These are phyloP conservation scores for Kalmanozyma brasiliensis DNA, from an alignment of 1,284 basidiomycete species.

Conservation along the genomic window DNA sequence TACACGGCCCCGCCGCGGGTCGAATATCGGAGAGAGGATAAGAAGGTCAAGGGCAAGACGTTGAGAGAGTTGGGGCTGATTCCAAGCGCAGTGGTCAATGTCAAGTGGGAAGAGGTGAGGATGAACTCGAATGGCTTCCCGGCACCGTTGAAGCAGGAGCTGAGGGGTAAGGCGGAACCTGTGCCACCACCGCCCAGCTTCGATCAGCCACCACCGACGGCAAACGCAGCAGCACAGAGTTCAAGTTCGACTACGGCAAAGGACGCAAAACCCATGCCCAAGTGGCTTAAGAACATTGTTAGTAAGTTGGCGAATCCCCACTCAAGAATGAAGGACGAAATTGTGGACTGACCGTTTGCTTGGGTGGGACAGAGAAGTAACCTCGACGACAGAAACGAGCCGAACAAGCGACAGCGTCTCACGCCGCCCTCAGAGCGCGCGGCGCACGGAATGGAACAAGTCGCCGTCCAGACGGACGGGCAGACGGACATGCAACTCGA, in stretches of 20 bases:
- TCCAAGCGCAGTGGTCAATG: conserved; percentile 79
- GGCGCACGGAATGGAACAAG: too few species aligned
- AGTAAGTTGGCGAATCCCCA: conserved; percentile 27
- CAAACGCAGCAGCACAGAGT: background rate
- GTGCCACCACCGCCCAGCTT: conserved; percentile 8
- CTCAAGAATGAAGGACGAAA: background rate
- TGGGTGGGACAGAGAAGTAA: conserved; percentile 13
- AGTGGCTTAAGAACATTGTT: conserved; percentile 47
- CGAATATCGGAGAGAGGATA: conserved; percentile 82
- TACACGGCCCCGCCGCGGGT: conserved; percentile 83
- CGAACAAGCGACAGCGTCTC: conserved; percentile 16
- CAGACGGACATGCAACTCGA: conserved; percentile 21
- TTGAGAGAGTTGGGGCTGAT: conserved; percentile 79
- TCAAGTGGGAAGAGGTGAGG: conserved; percentile 78
- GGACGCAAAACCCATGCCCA: conserved; percentile 34
- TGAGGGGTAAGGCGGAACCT: conserved; percentile 24
- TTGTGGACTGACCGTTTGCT: background rate
- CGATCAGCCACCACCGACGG: conserved; percentile 4
- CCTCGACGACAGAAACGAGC: background rate
- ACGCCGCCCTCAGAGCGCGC: background rate
- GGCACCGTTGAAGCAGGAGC: conserved; percentile 35
- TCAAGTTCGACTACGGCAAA: background rate
- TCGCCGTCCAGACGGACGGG: background rate
- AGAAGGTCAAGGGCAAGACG: conserved; percentile 75
- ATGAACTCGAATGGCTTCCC: conserved; percentile 71